Evolutionary conservation across 2,329 filamentous ascomycete genomes (phyloP), one percentile per base, ranked within the genome.

Genomic region (Endothia cerciana): DNA sequence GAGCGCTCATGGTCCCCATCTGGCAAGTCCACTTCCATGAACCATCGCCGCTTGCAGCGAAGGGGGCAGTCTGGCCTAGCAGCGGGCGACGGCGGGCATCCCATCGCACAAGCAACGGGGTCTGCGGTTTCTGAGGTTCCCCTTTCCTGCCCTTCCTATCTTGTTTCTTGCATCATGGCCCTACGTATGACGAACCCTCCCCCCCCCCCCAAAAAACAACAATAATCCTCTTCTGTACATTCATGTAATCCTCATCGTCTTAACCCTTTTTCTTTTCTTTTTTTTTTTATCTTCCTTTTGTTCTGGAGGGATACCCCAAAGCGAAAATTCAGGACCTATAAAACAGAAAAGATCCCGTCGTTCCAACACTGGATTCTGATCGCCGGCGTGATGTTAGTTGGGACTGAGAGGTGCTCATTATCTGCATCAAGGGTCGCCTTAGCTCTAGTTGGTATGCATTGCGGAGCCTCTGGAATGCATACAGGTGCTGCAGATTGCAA

Each of bases 271-370:
- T 60, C 56, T 36, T 65, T 68, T 58, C 60, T 53, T 61, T 19
- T 41, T 40, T 43, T 57, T 51, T 63, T 65, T 59, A 36, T 63
- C 56, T 57, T 64, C 30, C 64, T 68, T 62, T 63, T 58, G 53
- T 51, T 60, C 57, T 49, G 47, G 43, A 67, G 68, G 67, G 64
- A 69, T 70, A 70, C 69, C 70, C n/a, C 69, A 69, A 66, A 56
- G 59, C 47, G 36, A 64, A 47, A 47, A 45, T 47, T 47, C 41
- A 36, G 58, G 41, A 60, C 43, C 47, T 30, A 51, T 30, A 15
- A 51, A 51, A 51, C 47, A 51, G 22, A 51, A 22, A 51, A 51
- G 47, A 51, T 51, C 47, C 47, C 47, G 47, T 51, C 28, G 47
- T 22, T 51, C 47, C 47, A 51, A 51, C 22, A 22, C 47, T 51